These are phyloP conservation scores for Chlamydomonas incerta DNA, from an alignment of 139 green algal species.

Conservation along the genomic window DNA sequence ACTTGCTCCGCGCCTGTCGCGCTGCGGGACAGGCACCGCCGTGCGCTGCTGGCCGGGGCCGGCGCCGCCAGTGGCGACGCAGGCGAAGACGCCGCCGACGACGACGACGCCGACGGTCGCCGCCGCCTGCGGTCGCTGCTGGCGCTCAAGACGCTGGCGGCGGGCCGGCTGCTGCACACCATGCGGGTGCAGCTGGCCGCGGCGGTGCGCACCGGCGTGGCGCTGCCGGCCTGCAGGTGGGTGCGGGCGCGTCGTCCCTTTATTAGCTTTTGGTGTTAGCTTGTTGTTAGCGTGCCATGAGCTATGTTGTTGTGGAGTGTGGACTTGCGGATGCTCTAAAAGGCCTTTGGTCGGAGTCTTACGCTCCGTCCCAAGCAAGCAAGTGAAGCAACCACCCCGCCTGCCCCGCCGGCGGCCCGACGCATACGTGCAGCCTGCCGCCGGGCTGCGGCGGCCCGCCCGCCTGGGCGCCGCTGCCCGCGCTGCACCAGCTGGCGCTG, in stretches of 20 bases:
- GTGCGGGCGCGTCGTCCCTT: neutral
- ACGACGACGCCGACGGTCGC: neutral
- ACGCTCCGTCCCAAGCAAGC: neutral
- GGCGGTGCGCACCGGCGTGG: neutral
- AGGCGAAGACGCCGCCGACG: no score
- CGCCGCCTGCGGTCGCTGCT: neutral
- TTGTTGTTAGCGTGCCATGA: no score
- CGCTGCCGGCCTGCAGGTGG: conserved; percentile 7
- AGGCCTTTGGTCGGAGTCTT: neutral
- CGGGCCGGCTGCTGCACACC: neutral
- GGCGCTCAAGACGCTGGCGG: neutral
- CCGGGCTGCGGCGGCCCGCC: neutral
- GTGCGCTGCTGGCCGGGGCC: no score
- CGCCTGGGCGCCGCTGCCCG: neutral
- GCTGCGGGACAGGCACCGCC: no score
- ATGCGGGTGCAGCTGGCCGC: neutral
- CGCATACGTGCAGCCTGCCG: neutral
- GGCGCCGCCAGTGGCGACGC: no score
- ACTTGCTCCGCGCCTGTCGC: no score
- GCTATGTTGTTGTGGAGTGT: no score
- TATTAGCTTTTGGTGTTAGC: no score
- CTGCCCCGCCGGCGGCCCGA: neutral
- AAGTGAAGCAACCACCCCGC: no score
- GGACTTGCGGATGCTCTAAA: neutral
- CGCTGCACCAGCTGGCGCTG: neutral